Base-by-base conservation (phyloP, 139 green algal genomes). In the Edaphochlamys debaryana region DNA sequence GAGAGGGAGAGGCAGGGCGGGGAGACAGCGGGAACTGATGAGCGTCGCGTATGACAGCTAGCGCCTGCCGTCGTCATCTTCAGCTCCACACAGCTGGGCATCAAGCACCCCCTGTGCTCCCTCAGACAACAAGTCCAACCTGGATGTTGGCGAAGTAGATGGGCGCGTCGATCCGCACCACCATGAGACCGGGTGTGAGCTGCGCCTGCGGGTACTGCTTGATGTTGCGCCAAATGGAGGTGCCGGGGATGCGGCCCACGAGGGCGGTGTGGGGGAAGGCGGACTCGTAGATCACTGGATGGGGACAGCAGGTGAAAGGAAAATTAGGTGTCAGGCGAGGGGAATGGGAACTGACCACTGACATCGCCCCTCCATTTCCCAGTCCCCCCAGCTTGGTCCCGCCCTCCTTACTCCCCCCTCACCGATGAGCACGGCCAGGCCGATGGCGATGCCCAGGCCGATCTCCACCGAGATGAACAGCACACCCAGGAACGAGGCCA, bases 191-290 rank as follows among this genome's bases (percentile, higher is more conserved):
- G 30, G 83, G 83, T 30, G 34, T 62, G 27, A 83, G 37, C 30
- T 45, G 29, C 15, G 60, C 60, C 45, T 54, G 45, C 25, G 88
- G 90, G 87, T 97, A 97, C 85, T 96, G 94, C 79, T 94, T 87
- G n/a, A 95, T 69, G 83, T 95, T 95, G 78, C 94, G 87, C 62
- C 67, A 79, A 27, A 91, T 66, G 23, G 48, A 67, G 56, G 91
- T 95, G 36, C 79, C 60, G 29, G 93, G 93, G 29, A 98, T 77
- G 23, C 87, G 85, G 29, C 95, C 95, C 25, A 98, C 89, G 38
- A 94, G 75, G 13, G 93, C 92, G 13, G 92, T 98, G 86, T 97
- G 93, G 0, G 94, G 94, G 82, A 96, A 95, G 36, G 89, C 94
- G 36, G 36, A 50, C 66, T 71, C 66, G 66, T 71, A 71, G 36